A percentile compares a stretch with the other conserved stretches of the same genome.
phyloP scores from a whole-genome alignment of 805 yeast genomes.

The Yamadazyma insecticola region DNA sequence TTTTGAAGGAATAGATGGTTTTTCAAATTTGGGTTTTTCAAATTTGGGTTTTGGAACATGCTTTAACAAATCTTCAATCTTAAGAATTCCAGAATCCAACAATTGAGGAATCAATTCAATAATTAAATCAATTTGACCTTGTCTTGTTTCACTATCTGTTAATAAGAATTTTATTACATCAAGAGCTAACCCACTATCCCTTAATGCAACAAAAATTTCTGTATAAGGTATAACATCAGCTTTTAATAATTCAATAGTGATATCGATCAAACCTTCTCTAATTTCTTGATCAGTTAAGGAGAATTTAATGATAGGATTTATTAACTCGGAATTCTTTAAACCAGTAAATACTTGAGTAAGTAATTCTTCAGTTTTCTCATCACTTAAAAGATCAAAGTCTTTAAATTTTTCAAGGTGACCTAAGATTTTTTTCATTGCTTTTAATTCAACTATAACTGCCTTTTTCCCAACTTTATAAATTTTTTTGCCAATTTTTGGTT shows the following conservation, averaged over 20 bases:
- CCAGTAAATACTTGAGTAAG: conserved; percentile 18
- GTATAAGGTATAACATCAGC: conserved; percentile 28
- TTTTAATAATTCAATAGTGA: conserved; percentile 20
- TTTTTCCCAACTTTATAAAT: too few species aligned
- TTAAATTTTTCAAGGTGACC: conserved; percentile 9
- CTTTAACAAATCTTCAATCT: conserved; percentile 8
- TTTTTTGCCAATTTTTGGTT: too few species aligned
- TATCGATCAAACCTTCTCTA: conserved; percentile 18
- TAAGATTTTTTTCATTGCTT: conserved; percentile 8
- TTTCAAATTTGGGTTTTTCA: too few species aligned
- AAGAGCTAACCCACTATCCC: conserved; percentile 24
- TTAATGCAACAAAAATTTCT: conserved; percentile 26
- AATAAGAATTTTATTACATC: conserved; percentile 22
- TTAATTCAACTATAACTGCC: too few species aligned
- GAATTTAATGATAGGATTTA: conserved; percentile 21
- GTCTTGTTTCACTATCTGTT: conserved; percentile 24
- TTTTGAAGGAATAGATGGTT: too few species aligned
- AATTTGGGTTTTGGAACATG: too few species aligned
- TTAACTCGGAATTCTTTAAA: conserved; percentile 26
- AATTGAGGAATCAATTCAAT: conserved; percentile 19
- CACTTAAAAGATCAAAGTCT: too few species aligned
- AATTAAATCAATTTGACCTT: conserved; percentile 20
- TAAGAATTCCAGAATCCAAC: conserved; percentile 11
- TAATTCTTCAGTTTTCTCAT: conserved; percentile 15
- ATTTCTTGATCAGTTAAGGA: conserved; percentile 25